Conservation (phyloP, 1,284 basidiomycete genomes). For the Meira miltonrushii region DNA sequence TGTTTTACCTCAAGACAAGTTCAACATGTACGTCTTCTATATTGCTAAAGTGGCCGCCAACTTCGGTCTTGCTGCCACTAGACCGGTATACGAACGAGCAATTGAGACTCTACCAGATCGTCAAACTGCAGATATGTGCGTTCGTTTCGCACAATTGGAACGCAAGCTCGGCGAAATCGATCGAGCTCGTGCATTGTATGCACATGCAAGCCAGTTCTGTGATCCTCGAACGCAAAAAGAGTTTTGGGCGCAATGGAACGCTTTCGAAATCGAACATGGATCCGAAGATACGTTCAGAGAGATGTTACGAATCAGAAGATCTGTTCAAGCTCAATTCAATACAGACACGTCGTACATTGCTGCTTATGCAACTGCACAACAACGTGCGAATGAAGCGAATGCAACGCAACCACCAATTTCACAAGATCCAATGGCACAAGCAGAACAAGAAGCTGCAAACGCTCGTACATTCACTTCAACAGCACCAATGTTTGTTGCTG, state of each 20-base stretch:
- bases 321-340: constrained; percentile 97
- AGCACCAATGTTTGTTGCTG: constrained; percentile 25
- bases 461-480: constrained; percentile 9
- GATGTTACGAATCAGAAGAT: constrained; percentile 94
- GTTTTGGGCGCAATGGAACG: constrained; percentile 96
- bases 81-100: constrained; percentile 95
- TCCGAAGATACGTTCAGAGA: constrained; percentile 98
- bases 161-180: constrained; percentile 98
- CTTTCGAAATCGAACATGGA: constrained; percentile 91
- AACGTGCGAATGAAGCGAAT: constrained; percentile 53
- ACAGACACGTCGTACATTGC: constrained; percentile 68
- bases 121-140: constrained; percentile 95
- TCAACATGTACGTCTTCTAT: constrained; percentile 96
- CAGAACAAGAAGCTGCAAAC: constrained; percentile 4
- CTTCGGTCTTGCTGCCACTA: constrained; percentile 90
- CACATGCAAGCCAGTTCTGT: constrained; percentile 96
- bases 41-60: constrained; percentile 86
- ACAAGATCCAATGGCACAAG: constrained; percentile 30
- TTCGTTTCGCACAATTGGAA: constrained; percentile 90
- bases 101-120: constrained; percentile 84
- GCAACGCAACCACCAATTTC: constrained; percentile 58
- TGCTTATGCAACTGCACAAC: constrained; percentile 26
- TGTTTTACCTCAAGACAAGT: constrained; percentile 83
- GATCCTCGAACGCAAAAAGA: constrained; percentile 77
- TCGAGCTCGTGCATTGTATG: constrained; percentile 89